phyloP scores from a whole-genome alignment of 2,329 filamentous ascomycete species.

The Cryphonectria japonica region DNA sequence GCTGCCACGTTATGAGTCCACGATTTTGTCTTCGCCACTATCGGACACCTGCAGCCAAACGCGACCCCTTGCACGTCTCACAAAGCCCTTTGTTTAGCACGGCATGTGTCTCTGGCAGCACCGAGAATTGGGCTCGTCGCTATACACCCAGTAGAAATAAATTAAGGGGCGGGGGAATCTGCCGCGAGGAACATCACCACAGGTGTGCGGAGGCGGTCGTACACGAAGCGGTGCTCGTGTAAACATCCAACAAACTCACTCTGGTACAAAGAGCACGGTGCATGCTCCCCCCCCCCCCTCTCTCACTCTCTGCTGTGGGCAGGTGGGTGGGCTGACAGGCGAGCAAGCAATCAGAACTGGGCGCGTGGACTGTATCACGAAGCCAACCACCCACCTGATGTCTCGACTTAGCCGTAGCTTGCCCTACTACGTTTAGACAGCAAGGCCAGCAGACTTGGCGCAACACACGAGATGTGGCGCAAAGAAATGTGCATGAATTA shows the following conservation, averaged over 20 bases:
- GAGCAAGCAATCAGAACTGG: neutral
- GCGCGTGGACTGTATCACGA: neutral
- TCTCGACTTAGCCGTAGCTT: neutral
- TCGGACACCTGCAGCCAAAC: conserved; percentile 18
- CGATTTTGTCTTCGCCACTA: conserved; percentile 26
- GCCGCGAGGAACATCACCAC: neutral
- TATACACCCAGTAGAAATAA: neutral
- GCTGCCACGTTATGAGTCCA: conserved; percentile 21
- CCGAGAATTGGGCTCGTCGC: neutral
- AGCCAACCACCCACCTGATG: neutral
- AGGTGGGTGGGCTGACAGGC: neutral
- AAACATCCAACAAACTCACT: neutral
- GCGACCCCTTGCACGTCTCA: conserved; percentile 25
- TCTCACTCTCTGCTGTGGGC: neutral
- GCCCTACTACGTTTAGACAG: neutral
- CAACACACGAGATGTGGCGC: conserved; percentile 3
- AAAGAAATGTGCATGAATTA: neutral
- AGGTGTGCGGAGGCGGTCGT: neutral
- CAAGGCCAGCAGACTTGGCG: neutral
- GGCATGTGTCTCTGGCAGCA: conserved; percentile 9
- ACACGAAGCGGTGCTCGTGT: conserved; percentile 3
- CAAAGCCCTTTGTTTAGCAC: conserved; percentile 10
- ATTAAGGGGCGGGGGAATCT: neutral
- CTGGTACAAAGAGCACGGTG: neutral
- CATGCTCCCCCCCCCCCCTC: too few relatives aligned